Evolutionary conservation across 2,329 filamentous ascomycete genomes (phyloP).

Genomic region (Aureobasidium sp.): DNA sequence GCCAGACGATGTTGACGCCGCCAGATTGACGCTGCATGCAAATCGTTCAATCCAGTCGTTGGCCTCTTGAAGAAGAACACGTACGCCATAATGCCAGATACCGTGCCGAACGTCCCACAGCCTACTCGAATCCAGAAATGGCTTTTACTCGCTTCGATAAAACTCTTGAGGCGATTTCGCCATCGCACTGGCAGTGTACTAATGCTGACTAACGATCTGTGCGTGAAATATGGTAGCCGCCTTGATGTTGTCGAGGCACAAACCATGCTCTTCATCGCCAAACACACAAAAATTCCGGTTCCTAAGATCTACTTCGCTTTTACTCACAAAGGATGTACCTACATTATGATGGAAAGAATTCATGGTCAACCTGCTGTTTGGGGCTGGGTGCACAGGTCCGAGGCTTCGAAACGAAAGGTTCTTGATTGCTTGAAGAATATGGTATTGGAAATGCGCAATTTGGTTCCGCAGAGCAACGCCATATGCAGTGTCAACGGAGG

Average conservation of each 20-base stretch:
- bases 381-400: background rate
- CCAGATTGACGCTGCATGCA: background rate
- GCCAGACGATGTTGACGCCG: background rate
- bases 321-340: conserved; percentile 31
- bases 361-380: conserved; percentile 12
- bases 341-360: conserved; percentile 41
- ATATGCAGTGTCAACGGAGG: conserved; percentile 2
- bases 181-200: background rate
- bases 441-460: background rate
- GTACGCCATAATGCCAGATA: background rate
- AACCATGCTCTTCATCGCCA: conserved; percentile 36
- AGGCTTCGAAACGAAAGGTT: background rate
- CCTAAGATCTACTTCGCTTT: conserved; percentile 42
- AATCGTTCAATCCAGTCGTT: background rate
- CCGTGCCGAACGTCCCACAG: background rate
- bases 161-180: background rate
- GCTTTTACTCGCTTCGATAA: background rate
- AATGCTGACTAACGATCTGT: background rate
- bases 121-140: background rate
- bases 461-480: background rate
- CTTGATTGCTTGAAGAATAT: background rate
- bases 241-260: conserved; percentile 33
- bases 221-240: background rate
- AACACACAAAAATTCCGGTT: conserved; percentile 40
- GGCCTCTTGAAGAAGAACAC: background rate